Conservation (phyloP, 2,329 filamentous ascomycete genomes). For the Arthroderma uncinatum region DNA sequence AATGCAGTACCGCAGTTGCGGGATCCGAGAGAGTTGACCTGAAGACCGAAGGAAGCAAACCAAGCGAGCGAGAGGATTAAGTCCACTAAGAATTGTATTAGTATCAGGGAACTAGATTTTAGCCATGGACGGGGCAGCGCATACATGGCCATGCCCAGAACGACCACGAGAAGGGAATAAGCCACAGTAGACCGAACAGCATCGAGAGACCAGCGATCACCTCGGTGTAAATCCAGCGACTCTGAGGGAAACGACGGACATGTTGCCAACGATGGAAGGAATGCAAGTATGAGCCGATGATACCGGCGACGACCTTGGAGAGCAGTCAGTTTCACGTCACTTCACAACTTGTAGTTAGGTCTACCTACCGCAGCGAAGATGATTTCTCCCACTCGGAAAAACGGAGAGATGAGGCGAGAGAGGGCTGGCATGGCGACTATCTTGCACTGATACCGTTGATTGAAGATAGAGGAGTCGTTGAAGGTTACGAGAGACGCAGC, state of each 20-base stretch:
- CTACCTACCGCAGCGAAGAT: slow-evolving; percentile 54
- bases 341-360: neutral
- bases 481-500: too few species aligned
- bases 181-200: slow-evolving; percentile 57
- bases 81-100: slow-evolving; percentile 40
- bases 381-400: slow-evolving; percentile 53
- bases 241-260: slow-evolving; percentile 43
- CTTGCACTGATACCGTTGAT: neutral
- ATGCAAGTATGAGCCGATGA: slow-evolving; percentile 57
- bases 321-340: neutral
- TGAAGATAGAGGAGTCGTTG: neutral
- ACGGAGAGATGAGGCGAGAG: slow-evolving; percentile 45
- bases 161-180: slow-evolving; percentile 56
- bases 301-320: slow-evolving; percentile 48
- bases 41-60: slow-evolving; percentile 58
- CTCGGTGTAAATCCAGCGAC: slow-evolving; percentile 64
- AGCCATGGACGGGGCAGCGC: slow-evolving; percentile 9
- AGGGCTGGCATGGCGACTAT: slow-evolving; percentile 37
- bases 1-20: slow-evolving; percentile 47
- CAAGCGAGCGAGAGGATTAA: slow-evolving; percentile 57
- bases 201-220: slow-evolving; percentile 59
- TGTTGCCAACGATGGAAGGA: slow-evolving; percentile 30
- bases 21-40: slow-evolving; percentile 47
- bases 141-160: slow-evolving; percentile 57
- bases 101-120: neutral